Base-by-base conservation (phyloP, 306 rosid genomes). In the Prunus armeniaca region DNA sequence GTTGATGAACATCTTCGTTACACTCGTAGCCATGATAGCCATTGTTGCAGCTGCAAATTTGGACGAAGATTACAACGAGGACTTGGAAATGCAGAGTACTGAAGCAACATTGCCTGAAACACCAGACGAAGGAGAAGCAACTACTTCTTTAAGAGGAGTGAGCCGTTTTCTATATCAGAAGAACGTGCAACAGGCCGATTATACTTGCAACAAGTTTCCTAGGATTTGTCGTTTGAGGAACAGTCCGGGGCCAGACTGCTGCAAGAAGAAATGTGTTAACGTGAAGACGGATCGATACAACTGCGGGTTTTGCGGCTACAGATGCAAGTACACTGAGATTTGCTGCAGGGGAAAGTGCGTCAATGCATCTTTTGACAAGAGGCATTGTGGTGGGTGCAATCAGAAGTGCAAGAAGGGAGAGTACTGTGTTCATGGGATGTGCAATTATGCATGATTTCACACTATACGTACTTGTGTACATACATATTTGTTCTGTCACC, bases 301-400 rank as follows among this genome's bases (percentile, higher is more conserved):
- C 69, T 89, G 90, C 27, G 90, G 88, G 3, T 76, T 28, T 58
- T 87, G 91, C n/a, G 82, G 86, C 2, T 19, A 67, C 64, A 82
- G 77, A 62, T 85, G 91, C 30, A 85, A 67, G 60, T 84, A 85
- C 73, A 20, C 81, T 3, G 73, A 70, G 67, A 81, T 76, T 43
- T 86, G 90, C 15, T 86, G 91, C 80, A 86, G 71, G 55, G 91
- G 86, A 2, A 49, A 64, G 11, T 87, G 89, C 69, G 87, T 84
- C 52, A 86, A 84, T 75, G 54, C 82, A 1, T 76, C 74, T 6
- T 87, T 61, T 63, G 85, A 87, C 68, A 76, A 20, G 24, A 82
- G 64, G 20, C 69, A 86, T 22, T 84, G 86, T 63, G 94, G 89
- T 32, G 87, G 80, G 8, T 89, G 91, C 83, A 63, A 76, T 24